These are phyloP conservation scores for Parvularia atlantis DNA, from an alignment of 78 protist genomes.

Conservation along the genomic window DNA sequence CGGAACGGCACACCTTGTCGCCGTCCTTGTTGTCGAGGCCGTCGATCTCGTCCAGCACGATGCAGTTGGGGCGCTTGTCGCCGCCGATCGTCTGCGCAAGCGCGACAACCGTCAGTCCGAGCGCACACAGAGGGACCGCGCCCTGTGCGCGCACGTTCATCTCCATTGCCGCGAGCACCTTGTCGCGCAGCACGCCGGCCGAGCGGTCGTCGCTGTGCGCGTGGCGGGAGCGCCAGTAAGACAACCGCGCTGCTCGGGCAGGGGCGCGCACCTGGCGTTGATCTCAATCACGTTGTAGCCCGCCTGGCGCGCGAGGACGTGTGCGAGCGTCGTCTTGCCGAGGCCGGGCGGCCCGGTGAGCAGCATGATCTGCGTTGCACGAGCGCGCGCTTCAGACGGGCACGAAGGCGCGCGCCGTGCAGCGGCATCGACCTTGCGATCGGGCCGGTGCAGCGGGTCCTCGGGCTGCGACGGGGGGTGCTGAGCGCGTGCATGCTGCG, in stretches of 20 bases:
- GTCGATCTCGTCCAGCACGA: constrained; percentile 75
- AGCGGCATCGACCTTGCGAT: background rate
- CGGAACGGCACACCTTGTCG: too few species aligned
- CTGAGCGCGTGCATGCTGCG: background rate
- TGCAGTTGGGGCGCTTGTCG: constrained; percentile 40
- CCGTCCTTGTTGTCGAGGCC: constrained; percentile 62
- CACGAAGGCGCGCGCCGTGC: background rate
- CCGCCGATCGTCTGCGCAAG: constrained; percentile 6
- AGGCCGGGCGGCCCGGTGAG: constrained; percentile 81
- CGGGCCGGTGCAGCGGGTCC: background rate
- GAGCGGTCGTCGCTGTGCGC: constrained; percentile 40
- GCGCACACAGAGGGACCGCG: too few species aligned
- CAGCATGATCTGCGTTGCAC: constrained; percentile 32
- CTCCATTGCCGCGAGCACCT: constrained; percentile 23
- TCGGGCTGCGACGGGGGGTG: too few species aligned
- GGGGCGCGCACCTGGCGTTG: constrained; percentile 35
- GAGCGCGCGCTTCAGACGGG: background rate
- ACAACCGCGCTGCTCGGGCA: background rate
- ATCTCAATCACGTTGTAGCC: constrained; percentile 49
- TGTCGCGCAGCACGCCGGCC: constrained; percentile 28
- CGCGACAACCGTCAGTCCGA: too few species aligned
- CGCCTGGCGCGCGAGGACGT: constrained; percentile 61
- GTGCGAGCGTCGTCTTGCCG: constrained; percentile 88
- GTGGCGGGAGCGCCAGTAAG: background rate
- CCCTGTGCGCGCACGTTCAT: too few species aligned